phyloP scores from a whole-genome alignment of 306 rosid species.

The Vicia faba region DNA sequence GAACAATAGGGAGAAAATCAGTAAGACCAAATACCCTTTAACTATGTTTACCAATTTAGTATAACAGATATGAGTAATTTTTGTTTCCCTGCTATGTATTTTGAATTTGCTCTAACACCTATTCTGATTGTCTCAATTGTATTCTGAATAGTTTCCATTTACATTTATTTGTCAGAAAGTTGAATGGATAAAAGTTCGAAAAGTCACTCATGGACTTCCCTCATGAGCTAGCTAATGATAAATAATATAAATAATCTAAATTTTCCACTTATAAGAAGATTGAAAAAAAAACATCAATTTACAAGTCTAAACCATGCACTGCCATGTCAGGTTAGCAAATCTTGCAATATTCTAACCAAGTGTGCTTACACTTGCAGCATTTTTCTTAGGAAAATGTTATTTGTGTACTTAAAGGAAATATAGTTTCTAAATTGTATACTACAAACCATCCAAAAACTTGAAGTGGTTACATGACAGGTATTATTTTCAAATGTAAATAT shows the following conservation, averaged over 20 bases:
- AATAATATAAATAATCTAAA: neutral
- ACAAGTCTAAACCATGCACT: conserved; percentile 9
- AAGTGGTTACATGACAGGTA: no score
- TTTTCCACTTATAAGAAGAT: neutral
- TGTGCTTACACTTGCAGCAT: neutral
- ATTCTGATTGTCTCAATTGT: neutral
- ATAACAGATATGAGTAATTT: neutral
- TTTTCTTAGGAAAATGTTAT: neutral
- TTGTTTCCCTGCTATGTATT: neutral
- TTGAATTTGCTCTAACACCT: neutral
- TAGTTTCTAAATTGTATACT: neutral
- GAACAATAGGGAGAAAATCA: no score
- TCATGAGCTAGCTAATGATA: conserved; percentile 11
- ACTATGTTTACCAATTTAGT: no score
- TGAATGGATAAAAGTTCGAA: neutral
- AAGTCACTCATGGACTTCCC: conserved; percentile 18
- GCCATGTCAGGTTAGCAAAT: neutral
- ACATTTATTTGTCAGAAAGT: neutral
- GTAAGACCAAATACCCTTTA: no score
- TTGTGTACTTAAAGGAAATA: neutral
- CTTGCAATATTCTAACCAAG: neutral
- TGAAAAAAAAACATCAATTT: neutral
- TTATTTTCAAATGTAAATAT: no score
- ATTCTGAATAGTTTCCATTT: neutral
- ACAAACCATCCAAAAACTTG: neutral